Base-by-base conservation (phyloP, 2,329 filamentous ascomycete genomes). In the Biscogniauxia sp. region DNA sequence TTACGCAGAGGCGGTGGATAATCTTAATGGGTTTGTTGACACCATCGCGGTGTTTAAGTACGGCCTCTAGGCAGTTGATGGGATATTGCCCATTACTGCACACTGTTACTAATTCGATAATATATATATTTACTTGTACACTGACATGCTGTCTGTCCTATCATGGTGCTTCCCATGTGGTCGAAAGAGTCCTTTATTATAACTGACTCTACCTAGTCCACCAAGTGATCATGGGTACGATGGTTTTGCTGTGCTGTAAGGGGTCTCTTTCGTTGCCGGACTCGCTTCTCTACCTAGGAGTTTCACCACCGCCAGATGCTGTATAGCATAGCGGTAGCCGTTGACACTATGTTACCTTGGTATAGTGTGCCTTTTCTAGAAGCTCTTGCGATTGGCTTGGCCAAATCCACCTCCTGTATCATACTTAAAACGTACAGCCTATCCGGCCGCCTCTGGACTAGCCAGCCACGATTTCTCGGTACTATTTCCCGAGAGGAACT, bases 21-120 rank as follows among this genome's bases (percentile, higher is more conserved):
- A 55, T 19, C 32, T 20, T 2, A 41, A 55, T 37, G 54, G 54
- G 9, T 59, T 55, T 15, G 53, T 59, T 25, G 57, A 59, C 25
- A 56, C 57, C 25, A 26, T 55, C n/a, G 57, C 57, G 2, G n/a
- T 55, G 23, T 53, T 55, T 45, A 45, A 13, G 37, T 4, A 11
- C n/a, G 6, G n/a, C 6, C 5, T 45, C 37, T 45, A 45, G n/a
- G n/a, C n/a, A n/a, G 37, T 45, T 6, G 15, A 45, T n/a, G 17
- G 17, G 11, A 45, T 6, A 5, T 9, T 6, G 37, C 17, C 11
- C 4, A 7, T n/a, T 45, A 45, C 37, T 45, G 17, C 37, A 45
- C 15, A 45, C 37, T 32, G 7, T 32, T 32, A 4, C 28, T 32
- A 32, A 32, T 32, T 32, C 6, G 7, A 32, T 32, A 32, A 13